A percentile compares a stretch with the other conserved stretches of the same genome.
Evolutionary conservation across 2,329 filamentous ascomycete genomes (phyloP).

Genomic region (Sclerotiophoma versabilis): DNA sequence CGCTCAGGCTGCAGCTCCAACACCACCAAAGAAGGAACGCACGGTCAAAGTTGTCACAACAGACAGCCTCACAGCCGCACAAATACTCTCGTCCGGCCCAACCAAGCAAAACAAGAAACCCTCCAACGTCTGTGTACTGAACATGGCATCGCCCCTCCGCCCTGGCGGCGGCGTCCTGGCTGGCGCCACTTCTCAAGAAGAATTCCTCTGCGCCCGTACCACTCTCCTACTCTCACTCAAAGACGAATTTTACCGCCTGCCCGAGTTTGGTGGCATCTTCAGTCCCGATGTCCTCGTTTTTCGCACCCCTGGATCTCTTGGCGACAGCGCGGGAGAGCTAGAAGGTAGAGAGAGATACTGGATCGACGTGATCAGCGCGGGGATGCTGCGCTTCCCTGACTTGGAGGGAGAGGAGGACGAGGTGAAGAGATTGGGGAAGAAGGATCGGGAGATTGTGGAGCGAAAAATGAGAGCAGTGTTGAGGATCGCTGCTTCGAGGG

Average conservation of each 20-base stretch:
- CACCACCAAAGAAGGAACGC: slow-evolving; percentile 24
- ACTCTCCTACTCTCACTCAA: slow-evolving; percentile 66
- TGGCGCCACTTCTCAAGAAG: slow-evolving; percentile 68
- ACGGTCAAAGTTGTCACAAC: slow-evolving; percentile 57
- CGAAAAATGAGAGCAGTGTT: slow-evolving; percentile 66
- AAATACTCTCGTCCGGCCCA: slow-evolving; percentile 38
- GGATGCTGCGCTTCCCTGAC: slow-evolving; percentile 67
- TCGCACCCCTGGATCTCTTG: slow-evolving; percentile 44
- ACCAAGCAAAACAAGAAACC: slow-evolving; percentile 25
- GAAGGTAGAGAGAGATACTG: slow-evolving; percentile 62
- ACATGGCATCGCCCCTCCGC: slow-evolving; percentile 69
- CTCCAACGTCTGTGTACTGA: slow-evolving; percentile 62
- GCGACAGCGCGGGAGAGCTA: slow-evolving; percentile 49
- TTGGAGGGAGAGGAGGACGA: slow-evolving; percentile 53
- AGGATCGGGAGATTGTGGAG: slow-evolving; percentile 60
- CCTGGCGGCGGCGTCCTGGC: slow-evolving; percentile 68
- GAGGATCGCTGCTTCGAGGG: slow-evolving; percentile 56
- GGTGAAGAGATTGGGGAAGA: slow-evolving; percentile 38
- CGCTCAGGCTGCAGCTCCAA: background rate
- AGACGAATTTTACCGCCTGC: slow-evolving; percentile 66
- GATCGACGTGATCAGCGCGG: slow-evolving; percentile 65
- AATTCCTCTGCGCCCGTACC: slow-evolving; percentile 67
- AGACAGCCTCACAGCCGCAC: slow-evolving; percentile 64
- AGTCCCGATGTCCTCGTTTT: slow-evolving; percentile 68
- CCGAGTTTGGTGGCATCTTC: slow-evolving; percentile 64